Evolutionary conservation across 2,329 filamentous ascomycete genomes (phyloP), one percentile per base, ranked within the genome.

Genomic region (Talaromyces sp.): DNA sequence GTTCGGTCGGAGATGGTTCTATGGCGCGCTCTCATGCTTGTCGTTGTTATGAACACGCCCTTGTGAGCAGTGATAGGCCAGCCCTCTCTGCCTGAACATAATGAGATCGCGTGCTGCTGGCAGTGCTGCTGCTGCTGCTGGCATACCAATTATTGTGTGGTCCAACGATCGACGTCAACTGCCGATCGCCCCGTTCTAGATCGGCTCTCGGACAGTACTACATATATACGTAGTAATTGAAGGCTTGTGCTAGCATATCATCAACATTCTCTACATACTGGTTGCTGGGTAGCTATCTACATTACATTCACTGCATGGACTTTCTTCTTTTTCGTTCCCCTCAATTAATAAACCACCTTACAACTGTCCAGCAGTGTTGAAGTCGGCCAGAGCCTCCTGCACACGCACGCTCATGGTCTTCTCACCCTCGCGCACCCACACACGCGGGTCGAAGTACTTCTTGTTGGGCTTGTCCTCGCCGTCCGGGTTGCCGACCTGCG

Each of bases 391-490:
- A 63, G 90, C 93, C 76, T 88, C 86, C 69, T 85, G 75, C 67
- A 97, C 86, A 79, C 95, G 91, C 71, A 83, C 81, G 74, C 83
- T 85, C 95, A 98, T 99, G 74, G 89, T 92, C 88, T 97, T 96
- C 87, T 99, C 95, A 73, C 93, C 95, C 83, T 80, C 78, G 63
- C 93, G 90, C 65, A 96, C 91, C 93, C 93, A 96, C 75, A 97
- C 92, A 80, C 92, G 88, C 71, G 92, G 92, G 81, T 90, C 88
- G 71, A 90, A 92, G 82, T 83, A 88, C 83, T 97, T 98, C 91
- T 99, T 99, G 88, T 99, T 99, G 75, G 95, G 93, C 89, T 98
- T 98, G 82, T 96, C 91, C 22, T 87, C 88, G 64, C 93, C 93
- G 57, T 98, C 93, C 68, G 93, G 93, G 86, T 98, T 99, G 73